Conservation (phyloP, 768 basidiomycete genomes). For the Leccinum aurantiacum region DNA sequence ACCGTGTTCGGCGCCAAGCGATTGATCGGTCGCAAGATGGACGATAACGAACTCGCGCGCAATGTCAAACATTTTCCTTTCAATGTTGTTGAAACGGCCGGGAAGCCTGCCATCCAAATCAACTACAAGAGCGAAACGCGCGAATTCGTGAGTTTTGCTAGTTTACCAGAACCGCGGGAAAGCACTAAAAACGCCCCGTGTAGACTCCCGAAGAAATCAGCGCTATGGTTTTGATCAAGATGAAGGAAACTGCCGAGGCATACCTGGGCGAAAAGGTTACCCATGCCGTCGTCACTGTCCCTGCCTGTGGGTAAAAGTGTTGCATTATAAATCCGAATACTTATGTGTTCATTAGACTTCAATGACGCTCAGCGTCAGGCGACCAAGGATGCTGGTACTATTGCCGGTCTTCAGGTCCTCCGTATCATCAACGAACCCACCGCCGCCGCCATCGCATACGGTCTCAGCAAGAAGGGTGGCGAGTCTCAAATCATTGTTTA, state of each 20-base stretch:
- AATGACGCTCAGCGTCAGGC: conserved; percentile 99
- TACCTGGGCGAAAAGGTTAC: conserved; percentile 96
- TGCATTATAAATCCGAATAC: not conserved
- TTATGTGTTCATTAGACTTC: conserved; percentile 69
- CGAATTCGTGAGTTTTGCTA: conserved; percentile 68
- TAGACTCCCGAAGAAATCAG: conserved; percentile 93
- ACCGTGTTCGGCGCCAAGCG: conserved; percentile 98
- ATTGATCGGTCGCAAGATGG: conserved; percentile 84
- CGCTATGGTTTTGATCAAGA: conserved; percentile 94
- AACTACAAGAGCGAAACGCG: conserved; percentile 75
- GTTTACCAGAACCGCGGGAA: not conserved
- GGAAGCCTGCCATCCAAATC: not conserved
- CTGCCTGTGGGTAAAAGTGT: conserved; percentile 66
- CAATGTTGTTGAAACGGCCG: too few relatives aligned
- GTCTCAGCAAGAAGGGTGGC: conserved; percentile 93
- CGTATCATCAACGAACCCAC: conserved; percentile 99
- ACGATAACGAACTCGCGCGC: conserved; percentile 76
- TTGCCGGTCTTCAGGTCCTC: conserved; percentile 91
- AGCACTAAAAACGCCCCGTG: not conserved
- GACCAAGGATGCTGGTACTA: conserved; percentile 96
- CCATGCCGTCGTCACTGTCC: conserved; percentile 97
- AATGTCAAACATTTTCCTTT: conserved; percentile 80
- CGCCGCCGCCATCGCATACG: conserved; percentile 96
- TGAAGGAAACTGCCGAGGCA: conserved; percentile 99
- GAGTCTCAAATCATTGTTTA: conserved; percentile 97